phyloP scores from a whole-genome alignment of 371 early-diverging fungal genomes.

The Apophysomyces sp. region DNA sequence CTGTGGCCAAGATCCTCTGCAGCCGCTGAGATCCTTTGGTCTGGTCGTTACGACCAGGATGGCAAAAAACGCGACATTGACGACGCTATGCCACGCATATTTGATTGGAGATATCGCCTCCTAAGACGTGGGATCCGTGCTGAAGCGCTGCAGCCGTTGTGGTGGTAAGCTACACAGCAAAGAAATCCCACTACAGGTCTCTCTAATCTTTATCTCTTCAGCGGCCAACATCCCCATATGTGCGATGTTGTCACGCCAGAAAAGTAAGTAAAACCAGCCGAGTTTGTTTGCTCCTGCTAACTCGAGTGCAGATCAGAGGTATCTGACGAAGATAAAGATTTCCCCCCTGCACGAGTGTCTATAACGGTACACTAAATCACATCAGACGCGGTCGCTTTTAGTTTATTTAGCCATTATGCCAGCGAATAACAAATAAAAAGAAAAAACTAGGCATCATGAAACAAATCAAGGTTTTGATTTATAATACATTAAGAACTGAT shows the following conservation, averaged over 20 bases:
- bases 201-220: constrained; percentile 3
- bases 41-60: constrained; percentile 59
- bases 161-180: constrained; percentile 58
- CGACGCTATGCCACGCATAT: constrained; percentile 68
- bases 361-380: not conserved
- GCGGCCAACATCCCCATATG: constrained; percentile 41
- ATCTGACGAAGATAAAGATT: not conserved
- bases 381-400: not conserved
- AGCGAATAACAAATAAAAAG: not conserved
- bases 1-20: constrained; percentile 59
- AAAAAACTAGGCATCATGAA: not conserved
- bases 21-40: constrained; percentile 75
- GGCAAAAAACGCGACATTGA: constrained; percentile 56
- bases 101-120: constrained; percentile 74
- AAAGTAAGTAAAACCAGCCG: not conserved
- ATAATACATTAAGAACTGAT: not conserved
- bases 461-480: not conserved
- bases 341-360: not conserved
- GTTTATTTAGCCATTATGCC: not conserved
- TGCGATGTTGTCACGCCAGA: constrained; percentile 19
- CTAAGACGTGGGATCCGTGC: constrained; percentile 66
- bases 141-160: constrained; percentile 75
- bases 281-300: not conserved
- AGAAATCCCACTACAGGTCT: not conserved
- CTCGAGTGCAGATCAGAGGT: not conserved